phyloP scores from a whole-genome alignment of 495 filamentous ascomycete genomes.

The Jackrogersella multiformis region DNA sequence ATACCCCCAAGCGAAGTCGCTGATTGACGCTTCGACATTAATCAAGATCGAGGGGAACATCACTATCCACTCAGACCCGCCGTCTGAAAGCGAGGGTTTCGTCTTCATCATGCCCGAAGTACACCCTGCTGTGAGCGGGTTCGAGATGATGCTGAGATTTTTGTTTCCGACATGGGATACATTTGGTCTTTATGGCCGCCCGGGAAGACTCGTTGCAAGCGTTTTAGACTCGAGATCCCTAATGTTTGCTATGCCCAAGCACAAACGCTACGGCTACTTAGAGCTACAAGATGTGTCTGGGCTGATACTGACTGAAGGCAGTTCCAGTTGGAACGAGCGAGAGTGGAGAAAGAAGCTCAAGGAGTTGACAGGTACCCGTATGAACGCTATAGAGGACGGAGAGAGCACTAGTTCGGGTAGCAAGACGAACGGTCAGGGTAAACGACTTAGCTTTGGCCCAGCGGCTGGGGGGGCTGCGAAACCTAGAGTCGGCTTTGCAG shows the following conservation, averaged over 20 bases:
- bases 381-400: constrained; percentile 63
- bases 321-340: constrained; percentile 81
- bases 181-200: constrained; percentile 91
- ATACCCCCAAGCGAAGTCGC: constrained; percentile 89
- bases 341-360: constrained; percentile 92
- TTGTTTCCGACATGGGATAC: constrained; percentile 95
- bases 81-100: constrained; percentile 84
- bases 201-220: constrained; percentile 85
- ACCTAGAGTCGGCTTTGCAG: constrained; percentile 70
- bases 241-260: constrained; percentile 97
- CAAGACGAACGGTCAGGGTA: constrained; percentile 66
- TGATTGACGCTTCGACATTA: constrained; percentile 94
- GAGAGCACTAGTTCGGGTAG: constrained; percentile 59
- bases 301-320: constrained; percentile 80
- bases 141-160: constrained; percentile 96
- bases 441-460: constrained; percentile 72
- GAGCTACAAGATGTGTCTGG: constrained; percentile 85
- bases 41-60: constrained; percentile 94
- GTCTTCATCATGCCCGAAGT: constrained; percentile 98
- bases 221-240: constrained; percentile 84
- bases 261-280: constrained; percentile 88
- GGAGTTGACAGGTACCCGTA: constrained; percentile 84
- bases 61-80: constrained; percentile 78
- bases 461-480: constrained; percentile 49
- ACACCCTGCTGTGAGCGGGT: constrained; percentile 88